These are phyloP conservation scores for Tuctoria greenei DNA, from an alignment of 176 grass and related monocot genomes.

Conservation along the genomic window DNA sequence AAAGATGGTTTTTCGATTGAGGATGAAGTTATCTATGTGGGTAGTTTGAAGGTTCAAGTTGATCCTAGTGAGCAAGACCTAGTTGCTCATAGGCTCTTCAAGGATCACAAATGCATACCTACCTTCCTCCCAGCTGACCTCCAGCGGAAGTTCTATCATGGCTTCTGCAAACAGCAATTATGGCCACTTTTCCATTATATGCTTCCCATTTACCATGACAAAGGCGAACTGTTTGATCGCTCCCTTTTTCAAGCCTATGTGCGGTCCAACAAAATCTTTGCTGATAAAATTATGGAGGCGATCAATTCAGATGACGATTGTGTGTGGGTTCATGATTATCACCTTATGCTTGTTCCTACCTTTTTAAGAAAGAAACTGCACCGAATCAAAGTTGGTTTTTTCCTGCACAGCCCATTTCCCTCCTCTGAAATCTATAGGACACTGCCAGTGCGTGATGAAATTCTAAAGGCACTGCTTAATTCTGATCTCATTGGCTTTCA, in stretches of 20 bases:
- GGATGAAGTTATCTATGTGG: constrained; percentile 63
- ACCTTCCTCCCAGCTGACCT: constrained; percentile 66
- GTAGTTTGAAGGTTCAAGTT: constrained; percentile 68
- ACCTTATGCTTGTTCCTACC: constrained; percentile 81
- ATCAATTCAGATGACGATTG: constrained; percentile 78
- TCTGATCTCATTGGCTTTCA: constrained; percentile 78
- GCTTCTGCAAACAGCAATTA: constrained; percentile 77
- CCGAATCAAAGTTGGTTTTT: constrained; percentile 72
- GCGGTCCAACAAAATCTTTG: constrained; percentile 69
- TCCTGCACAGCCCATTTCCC: constrained; percentile 77
- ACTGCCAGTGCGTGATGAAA: constrained; percentile 82
- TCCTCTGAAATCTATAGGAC: constrained; percentile 77
- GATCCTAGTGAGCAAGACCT: constrained; percentile 68
- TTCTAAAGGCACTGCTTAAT: constrained; percentile 65
- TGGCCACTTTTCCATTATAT: constrained; percentile 95
- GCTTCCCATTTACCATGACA: constrained; percentile 78
- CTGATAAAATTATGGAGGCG: constrained; percentile 76
- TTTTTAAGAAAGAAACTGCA: constrained; percentile 74
- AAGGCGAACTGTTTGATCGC: constrained; percentile 70
- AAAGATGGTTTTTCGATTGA: constrained; percentile 64
- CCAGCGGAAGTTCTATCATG: constrained; percentile 66
- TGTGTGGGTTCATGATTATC: constrained; percentile 93
- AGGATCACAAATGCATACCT: constrained; percentile 67
- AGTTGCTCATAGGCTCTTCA: constrained; percentile 65
- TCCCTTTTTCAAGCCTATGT: constrained; percentile 78